Evolutionary conservation across 768 basidiomycete genomes (phyloP).

Genomic region (Suillus variegatus): DNA sequence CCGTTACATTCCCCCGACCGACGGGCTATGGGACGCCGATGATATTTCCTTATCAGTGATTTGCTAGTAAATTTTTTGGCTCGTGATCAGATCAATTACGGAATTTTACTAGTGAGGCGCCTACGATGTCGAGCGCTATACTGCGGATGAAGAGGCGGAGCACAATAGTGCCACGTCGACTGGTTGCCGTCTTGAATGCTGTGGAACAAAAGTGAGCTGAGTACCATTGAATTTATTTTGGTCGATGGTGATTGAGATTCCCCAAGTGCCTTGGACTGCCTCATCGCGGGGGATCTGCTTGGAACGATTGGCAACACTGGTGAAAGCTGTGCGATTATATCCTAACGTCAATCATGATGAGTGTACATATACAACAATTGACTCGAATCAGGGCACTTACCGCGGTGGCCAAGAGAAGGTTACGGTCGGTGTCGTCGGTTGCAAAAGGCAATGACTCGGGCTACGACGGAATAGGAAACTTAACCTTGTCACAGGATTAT

Average conservation of each 20-base stretch:
- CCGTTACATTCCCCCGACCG: background rate
- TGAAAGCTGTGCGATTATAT: background rate
- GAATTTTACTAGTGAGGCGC: background rate
- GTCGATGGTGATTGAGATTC: background rate
- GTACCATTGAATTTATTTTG: background rate
- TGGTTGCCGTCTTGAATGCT: background rate
- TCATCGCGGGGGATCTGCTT: background rate
- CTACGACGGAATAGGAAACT: background rate
- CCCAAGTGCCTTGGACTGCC: background rate
- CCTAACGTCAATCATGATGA: background rate
- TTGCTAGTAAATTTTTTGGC: background rate
- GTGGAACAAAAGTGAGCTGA: background rate
- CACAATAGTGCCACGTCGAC: background rate
- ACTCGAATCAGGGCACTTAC: background rate
- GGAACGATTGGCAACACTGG: background rate
- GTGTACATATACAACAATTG: background rate
- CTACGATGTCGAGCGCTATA: background rate
- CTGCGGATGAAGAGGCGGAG: slow-evolving; percentile 1
- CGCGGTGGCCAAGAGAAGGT: background rate
- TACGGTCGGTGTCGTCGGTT: background rate
- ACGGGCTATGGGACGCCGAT: background rate
- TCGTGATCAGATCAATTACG: slow-evolving; percentile 2
- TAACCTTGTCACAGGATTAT: background rate
- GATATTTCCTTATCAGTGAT: slow-evolving; percentile 4
- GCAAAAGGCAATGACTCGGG: background rate